Conservation (phyloP, 768 basidiomycete genomes). For the Rhodotorula sphaerocarpa region DNA sequence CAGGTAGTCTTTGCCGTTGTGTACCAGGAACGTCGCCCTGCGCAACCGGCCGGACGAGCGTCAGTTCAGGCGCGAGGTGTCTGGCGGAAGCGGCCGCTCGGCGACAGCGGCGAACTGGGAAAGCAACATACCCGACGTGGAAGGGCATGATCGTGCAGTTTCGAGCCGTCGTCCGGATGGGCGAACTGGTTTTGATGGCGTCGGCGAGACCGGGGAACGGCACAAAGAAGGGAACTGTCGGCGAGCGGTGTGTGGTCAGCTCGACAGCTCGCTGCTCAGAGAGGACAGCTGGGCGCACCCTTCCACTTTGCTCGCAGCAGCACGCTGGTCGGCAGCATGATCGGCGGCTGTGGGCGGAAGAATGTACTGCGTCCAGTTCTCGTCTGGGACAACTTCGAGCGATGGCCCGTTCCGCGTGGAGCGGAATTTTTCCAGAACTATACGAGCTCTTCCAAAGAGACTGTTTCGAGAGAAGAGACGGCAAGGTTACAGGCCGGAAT, state of each 20-base stretch:
- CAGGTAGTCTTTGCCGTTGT: constrained; percentile 84
- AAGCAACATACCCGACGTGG: constrained; percentile 84
- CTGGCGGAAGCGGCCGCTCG: neutral
- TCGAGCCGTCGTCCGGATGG: constrained; percentile 79
- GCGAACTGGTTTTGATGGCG: constrained; percentile 67
- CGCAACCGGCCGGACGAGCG: too few species aligned
- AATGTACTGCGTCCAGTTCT: too few species aligned
- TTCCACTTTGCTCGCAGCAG: constrained; percentile 43
- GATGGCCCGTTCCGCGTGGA: too few species aligned
- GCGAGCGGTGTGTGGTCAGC: neutral
- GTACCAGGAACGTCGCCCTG: constrained; percentile 80
- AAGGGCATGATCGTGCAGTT: constrained; percentile 89
- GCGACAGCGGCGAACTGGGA: too few species aligned
- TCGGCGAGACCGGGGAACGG: constrained; percentile 81
- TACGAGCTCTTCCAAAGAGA: too few species aligned
- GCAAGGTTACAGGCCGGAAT: too few species aligned
- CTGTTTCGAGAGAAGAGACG: too few species aligned
- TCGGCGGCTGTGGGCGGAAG: too few species aligned
- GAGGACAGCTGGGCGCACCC: constrained; percentile 40
- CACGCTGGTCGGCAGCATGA: constrained; percentile 8
- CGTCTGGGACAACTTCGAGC: too few species aligned
- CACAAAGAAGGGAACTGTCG: constrained; percentile 85
- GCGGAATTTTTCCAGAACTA: too few species aligned
- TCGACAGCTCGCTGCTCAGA: neutral
- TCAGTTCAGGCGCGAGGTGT: too few species aligned